Evolutionary conservation across 345 rosid genomes (phyloP).

Genomic region (Corchorus capsularis): DNA sequence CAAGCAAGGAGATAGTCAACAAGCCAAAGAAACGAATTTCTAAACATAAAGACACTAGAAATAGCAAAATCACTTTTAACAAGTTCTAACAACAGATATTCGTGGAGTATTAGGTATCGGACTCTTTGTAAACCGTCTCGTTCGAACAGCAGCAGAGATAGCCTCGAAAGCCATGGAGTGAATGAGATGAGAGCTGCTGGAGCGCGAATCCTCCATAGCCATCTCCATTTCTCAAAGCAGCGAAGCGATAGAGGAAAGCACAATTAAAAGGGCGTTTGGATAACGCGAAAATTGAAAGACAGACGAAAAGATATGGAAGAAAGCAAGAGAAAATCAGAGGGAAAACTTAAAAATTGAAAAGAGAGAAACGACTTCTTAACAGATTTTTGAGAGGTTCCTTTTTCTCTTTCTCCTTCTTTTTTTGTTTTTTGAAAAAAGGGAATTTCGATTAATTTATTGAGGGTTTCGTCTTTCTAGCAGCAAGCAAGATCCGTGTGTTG

Average conservation of each 20-base stretch:
- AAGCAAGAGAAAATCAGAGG: conserved; percentile 13
- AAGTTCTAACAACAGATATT: conserved; percentile 42
- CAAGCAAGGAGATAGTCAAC: conserved; percentile 18
- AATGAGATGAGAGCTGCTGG: conserved; percentile 33
- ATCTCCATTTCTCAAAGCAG: conserved; percentile 45
- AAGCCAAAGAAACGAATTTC: conserved; percentile 1
- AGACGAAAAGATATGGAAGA: neutral
- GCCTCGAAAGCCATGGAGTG: conserved; percentile 46
- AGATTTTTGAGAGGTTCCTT: conserved; percentile 17
- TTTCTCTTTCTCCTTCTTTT: neutral
- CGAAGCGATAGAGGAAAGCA: neutral
- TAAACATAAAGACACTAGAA: neutral
- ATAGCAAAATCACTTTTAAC: conserved; percentile 24
- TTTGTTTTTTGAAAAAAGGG: neutral
- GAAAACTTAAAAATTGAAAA: neutral
- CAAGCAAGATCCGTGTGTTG: neutral
- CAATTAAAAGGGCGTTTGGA: conserved; percentile 20
- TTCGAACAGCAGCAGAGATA: conserved; percentile 48
- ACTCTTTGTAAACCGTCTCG: conserved; percentile 41
- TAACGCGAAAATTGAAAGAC: conserved; percentile 1
- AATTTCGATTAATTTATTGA: conserved; percentile 2
- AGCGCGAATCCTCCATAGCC: conserved; percentile 56
- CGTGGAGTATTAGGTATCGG: conserved; percentile 55
- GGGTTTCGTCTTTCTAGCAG: neutral
- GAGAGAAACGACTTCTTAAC: conserved; percentile 19